A percentile compares a stretch with the other conserved stretches of the same genome.
phyloP scores from a whole-genome alignment of 2,329 filamentous ascomycete species.

The Tricladium varicosporioides region DNA sequence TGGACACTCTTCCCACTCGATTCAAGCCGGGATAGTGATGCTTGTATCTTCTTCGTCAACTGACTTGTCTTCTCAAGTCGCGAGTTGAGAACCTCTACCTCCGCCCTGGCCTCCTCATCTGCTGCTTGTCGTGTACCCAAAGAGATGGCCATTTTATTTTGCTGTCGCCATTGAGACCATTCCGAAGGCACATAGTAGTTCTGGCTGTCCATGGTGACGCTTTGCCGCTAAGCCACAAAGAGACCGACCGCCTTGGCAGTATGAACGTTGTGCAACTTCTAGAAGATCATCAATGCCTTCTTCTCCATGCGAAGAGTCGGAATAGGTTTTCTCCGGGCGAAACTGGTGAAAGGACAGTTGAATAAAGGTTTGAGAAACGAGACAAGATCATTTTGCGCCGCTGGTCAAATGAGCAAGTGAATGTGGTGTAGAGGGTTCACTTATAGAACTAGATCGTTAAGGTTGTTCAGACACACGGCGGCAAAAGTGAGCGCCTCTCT shows the following conservation, averaged over 20 bases:
- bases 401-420: not conserved
- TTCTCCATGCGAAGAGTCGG: not conserved
- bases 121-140: constrained; percentile 31
- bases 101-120: constrained; percentile 66
- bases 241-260: not conserved
- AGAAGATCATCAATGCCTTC: not conserved
- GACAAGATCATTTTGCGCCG: not conserved
- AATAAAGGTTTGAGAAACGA: not conserved
- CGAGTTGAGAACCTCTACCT: constrained; percentile 69
- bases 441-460: not conserved
- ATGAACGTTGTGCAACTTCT: not conserved
- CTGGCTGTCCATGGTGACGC: not conserved
- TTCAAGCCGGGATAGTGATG: constrained; percentile 79
- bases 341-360: too few relatives aligned
- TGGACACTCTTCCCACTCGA: constrained; percentile 86
- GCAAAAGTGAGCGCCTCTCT: not conserved
- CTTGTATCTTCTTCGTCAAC: constrained; percentile 93
- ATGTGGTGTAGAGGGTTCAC: not conserved
- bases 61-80: constrained; percentile 87
- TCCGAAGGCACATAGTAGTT: constrained; percentile 1
- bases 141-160: constrained; percentile 31
- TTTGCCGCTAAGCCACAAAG: not conserved
- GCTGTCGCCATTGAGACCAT: constrained; percentile 21
- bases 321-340: too few relatives aligned
- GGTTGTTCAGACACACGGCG: not conserved